A percentile compares a stretch with the other conserved stretches of the same genome.
phyloP scores from a whole-genome alignment of 2,329 filamentous ascomycete species.

The Trichoderma arundinaceum region DNA sequence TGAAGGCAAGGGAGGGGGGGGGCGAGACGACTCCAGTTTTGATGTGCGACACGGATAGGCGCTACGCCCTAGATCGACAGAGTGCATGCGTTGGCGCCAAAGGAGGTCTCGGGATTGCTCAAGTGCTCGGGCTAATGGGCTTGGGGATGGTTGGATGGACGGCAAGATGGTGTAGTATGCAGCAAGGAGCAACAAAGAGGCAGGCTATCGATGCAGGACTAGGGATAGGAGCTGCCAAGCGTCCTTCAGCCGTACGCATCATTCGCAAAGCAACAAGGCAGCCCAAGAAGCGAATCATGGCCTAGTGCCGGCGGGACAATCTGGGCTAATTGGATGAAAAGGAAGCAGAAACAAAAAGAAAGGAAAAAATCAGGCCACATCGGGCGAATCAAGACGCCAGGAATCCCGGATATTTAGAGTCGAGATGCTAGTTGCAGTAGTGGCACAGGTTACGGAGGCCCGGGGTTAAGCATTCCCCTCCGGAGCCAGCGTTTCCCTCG shows the following conservation, averaged over 20 bases:
- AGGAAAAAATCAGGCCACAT: conserved; percentile 25
- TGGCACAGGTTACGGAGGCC: conserved; percentile 8
- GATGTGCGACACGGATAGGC: conserved; percentile 28
- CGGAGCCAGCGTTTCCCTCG: background rate
- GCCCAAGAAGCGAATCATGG: conserved; percentile 20
- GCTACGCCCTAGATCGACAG: conserved; percentile 29
- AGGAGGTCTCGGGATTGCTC: conserved; percentile 27
- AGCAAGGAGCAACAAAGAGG: background rate
- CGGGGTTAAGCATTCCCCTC: conserved; percentile 4
- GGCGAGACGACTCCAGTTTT: conserved; percentile 27
- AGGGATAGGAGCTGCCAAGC: background rate
- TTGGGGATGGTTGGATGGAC: conserved; percentile 22
- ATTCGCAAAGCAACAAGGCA: background rate
- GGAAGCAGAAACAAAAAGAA: background rate
- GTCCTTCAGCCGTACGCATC: conserved; percentile 21
- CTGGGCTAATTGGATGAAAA: conserved; percentile 13
- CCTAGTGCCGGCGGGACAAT: conserved; percentile 4
- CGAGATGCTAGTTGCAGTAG: background rate
- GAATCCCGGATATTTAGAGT: background rate
- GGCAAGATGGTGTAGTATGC: background rate
- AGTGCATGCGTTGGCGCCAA: conserved; percentile 29
- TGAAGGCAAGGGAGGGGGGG: background rate
- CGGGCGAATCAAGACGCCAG: conserved; percentile 5
- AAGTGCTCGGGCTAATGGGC: conserved; percentile 8
- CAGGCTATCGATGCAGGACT: conserved; percentile 23